These are phyloP conservation scores for Phytophthora gonapodyides DNA, from an alignment of 352 stramenopile species.

Conservation along the genomic window DNA sequence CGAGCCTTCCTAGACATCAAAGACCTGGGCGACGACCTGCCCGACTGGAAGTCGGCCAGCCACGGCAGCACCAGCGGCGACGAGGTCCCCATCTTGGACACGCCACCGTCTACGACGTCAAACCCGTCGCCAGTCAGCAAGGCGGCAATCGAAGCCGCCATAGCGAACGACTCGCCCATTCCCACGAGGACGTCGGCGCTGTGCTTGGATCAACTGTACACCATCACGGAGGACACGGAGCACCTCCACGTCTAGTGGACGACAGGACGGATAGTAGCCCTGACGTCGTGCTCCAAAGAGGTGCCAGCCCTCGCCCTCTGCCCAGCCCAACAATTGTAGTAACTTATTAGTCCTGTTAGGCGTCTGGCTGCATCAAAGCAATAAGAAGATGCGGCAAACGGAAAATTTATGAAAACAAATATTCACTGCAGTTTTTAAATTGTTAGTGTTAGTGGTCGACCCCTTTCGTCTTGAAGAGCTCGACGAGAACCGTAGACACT, in stretches of 20 bases:
- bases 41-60: slow-evolving; percentile 30
- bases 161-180: slow-evolving; percentile 29
- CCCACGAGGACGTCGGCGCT: slow-evolving; percentile 29
- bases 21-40: slow-evolving; percentile 24
- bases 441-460: slow-evolving; percentile 3
- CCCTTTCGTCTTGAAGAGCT: slow-evolving; percentile 48
- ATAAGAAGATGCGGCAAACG: slow-evolving; percentile 21
- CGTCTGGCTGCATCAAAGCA: background rate
- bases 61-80: slow-evolving; percentile 19
- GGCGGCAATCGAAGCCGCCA: slow-evolving; percentile 4
- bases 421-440: slow-evolving; percentile 1
- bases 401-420: background rate
- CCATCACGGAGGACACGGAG: slow-evolving; percentile 60
- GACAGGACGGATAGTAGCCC: slow-evolving; percentile 14
- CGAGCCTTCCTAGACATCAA: slow-evolving; percentile 55
- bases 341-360: slow-evolving; percentile 13
- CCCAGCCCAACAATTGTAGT: slow-evolving; percentile 2
- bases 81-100: slow-evolving; percentile 33
- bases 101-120: slow-evolving; percentile 15
- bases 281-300: background rate
- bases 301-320: background rate
- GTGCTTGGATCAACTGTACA: slow-evolving; percentile 55
- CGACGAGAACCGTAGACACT: slow-evolving; percentile 61
- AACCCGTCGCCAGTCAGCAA: slow-evolving; percentile 9
- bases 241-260: slow-evolving; percentile 26